Conservation (phyloP, 192 early-diverging fungal species). For the Jimgerdemannia flammicorona region DNA sequence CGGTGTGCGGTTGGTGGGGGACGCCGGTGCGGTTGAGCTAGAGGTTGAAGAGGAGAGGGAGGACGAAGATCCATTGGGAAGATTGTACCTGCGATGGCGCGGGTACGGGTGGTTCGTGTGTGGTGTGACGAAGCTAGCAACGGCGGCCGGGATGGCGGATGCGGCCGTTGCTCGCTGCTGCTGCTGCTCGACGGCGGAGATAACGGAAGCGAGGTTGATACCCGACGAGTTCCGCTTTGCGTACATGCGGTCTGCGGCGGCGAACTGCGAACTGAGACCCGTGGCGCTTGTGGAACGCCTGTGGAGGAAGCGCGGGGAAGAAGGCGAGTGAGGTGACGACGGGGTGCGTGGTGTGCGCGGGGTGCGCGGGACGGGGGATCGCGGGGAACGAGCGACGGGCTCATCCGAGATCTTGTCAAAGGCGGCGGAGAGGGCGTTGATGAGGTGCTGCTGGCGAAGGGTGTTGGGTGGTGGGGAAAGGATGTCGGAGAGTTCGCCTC, state of each 20-base stretch:
- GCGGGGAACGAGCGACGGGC: not conserved
- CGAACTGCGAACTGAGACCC: not conserved
- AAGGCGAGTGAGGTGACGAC: not conserved
- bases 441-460: not conserved
- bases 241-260: not conserved
- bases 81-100: not conserved
- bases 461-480: not conserved
- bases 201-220: not conserved
- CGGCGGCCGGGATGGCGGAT: not conserved
- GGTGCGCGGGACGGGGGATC: not conserved
- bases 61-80: not conserved
- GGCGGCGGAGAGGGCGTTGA: not conserved
- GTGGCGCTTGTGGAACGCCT: not conserved
- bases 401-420: not conserved
- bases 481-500: not conserved
- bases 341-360: not conserved
- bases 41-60: not conserved
- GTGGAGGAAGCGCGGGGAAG: not conserved
- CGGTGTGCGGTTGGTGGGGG: conserved; percentile 14
- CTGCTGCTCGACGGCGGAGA: not conserved
- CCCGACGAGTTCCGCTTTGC: not conserved
- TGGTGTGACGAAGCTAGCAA: not conserved
- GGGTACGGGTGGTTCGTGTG: not conserved
- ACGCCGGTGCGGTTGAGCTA: not conserved
- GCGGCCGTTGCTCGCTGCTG: not conserved